Evolutionary conservation across 192 early-diverging fungal genomes (phyloP).

Genomic region (Coemansia erecta): DNA sequence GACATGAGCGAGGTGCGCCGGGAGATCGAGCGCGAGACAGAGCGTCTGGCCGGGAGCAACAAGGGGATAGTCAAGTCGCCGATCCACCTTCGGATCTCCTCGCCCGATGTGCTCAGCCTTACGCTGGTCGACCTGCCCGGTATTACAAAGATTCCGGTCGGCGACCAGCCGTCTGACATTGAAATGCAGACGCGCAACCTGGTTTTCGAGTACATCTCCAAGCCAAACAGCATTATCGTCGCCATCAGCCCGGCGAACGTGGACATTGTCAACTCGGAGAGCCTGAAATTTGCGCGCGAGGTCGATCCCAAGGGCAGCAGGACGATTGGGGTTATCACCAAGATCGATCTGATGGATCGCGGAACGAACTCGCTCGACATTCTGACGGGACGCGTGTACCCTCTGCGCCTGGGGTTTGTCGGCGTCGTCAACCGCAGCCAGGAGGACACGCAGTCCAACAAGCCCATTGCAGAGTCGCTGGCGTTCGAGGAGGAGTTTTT

Average conservation of each 20-base stretch:
- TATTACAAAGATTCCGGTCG: conserved; percentile 72
- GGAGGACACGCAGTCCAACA: conserved; percentile 69
- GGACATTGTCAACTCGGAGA: conserved; percentile 81
- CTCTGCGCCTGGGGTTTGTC: conserved; percentile 77
- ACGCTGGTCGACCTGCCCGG: conserved; percentile 85
- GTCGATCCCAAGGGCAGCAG: conserved; percentile 77
- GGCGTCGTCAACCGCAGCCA: conserved; percentile 83
- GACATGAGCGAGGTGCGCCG: conserved; percentile 74
- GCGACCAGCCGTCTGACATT: conserved; percentile 81
- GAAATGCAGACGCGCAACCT: conserved; percentile 75
- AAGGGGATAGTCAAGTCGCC: conserved; percentile 76
- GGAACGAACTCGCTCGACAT: conserved; percentile 81
- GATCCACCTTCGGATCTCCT: conserved; percentile 75
- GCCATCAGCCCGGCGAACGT: conserved; percentile 80
- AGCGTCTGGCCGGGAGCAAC: conserved; percentile 72
- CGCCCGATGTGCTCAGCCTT: conserved; percentile 72
- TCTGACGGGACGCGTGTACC: conserved; percentile 72
- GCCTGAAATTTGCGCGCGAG: conserved; percentile 81
- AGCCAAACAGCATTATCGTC: conserved; percentile 83
- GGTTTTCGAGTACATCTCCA: conserved; percentile 75
- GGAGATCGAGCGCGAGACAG: conserved; percentile 80
- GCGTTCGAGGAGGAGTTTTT: conserved; percentile 69
- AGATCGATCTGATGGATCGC: conserved; percentile 83
- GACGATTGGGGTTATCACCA: conserved; percentile 79
- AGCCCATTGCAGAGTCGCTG: conserved; percentile 70